A percentile compares a stretch with the other conserved stretches of the same genome.
Evolutionary conservation across 768 basidiomycete genomes (phyloP).

Genomic region (Russula griseocarnosa): DNA sequence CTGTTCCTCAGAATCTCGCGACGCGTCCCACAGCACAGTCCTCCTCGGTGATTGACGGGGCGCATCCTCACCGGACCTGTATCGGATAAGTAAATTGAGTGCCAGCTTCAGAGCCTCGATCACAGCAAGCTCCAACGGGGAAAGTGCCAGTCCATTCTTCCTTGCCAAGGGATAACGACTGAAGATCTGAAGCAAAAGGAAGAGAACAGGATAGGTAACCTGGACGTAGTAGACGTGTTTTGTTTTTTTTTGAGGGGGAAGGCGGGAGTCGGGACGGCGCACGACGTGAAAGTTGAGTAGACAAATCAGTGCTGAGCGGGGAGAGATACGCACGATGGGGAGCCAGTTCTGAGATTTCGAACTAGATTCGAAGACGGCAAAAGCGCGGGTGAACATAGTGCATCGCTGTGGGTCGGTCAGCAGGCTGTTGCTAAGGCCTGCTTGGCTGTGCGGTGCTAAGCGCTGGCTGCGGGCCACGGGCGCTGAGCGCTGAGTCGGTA

Average conservation of each 20-base stretch:
- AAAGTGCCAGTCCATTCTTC: background rate
- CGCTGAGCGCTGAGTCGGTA: no score
- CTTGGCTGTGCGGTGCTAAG: background rate
- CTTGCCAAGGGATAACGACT: background rate
- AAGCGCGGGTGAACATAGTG: constrained; percentile 12
- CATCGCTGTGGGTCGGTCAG: constrained; percentile 1
- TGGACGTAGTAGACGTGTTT: background rate
- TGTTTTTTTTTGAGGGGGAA: background rate
- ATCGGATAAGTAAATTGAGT: constrained; percentile 6
- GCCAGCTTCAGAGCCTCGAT: constrained; percentile 25
- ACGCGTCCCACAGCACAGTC: constrained; percentile 12
- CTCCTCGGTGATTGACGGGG: background rate
- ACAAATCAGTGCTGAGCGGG: background rate
- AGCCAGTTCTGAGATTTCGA: constrained; percentile 16
- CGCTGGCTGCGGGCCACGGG: background rate
- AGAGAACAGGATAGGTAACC: constrained; percentile 20
- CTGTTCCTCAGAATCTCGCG: constrained; percentile 16
- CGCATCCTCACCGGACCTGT: background rate
- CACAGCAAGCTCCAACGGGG: constrained; percentile 15
- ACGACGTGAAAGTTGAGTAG: background rate
- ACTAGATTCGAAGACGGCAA: constrained; percentile 1
- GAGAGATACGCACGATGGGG: constrained; percentile 8
- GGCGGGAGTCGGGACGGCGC: no score
- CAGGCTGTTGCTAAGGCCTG: background rate
- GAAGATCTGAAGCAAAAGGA: constrained; percentile 17